Evolutionary conservation across 345 rosid species (phyloP), one percentile per base, ranked within the genome.

Genomic region (Hirschfeldia incana): DNA sequence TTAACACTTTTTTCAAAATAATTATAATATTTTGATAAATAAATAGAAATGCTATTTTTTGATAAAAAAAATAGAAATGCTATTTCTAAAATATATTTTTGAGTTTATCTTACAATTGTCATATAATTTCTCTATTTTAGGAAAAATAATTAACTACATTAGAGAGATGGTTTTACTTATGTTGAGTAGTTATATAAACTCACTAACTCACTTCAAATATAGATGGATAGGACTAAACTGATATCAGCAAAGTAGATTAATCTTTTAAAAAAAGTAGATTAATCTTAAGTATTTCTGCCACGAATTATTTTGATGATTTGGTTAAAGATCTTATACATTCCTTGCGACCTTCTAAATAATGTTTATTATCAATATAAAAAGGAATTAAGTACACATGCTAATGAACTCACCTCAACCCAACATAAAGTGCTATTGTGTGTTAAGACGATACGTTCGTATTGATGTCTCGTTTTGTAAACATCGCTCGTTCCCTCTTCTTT

Each of bases 371-470:
- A 66, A 21, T 8, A 58, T 58, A 58, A 21, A 46, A 12, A 2
- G 6, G 5, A 30, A 57, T 1, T 30, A 33, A 51, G 13, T 55
- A n/a, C 57, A 55, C 58, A 75, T 67, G 46, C 37, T 67, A 68
- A 13, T 49, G 17, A 60, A 6, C 32, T 30, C 15, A 76, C 68
- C 67, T 68, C 60, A 68, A 68, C 34, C 68, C 61, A 7, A 68
- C 36, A 61, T 12, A 59, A 30, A 70, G 28, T 8, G 30, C 21
- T 13, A 17, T 49, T 49, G 55, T 49, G 55, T 49, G 7, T 49
- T 13, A 29, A 33, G 67, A 33, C 60, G 73, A 34, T 17, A 59
- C 28, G 44, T 65, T 28, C 9, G 67, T 57, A 3, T 39, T 36
- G 42, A 28, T 39, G 72, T 64, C 15, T 67, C 57, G 59, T 36